Base-by-base conservation (phyloP, 2,329 filamentous ascomycete genomes). In the Trichoderma sp. region DNA sequence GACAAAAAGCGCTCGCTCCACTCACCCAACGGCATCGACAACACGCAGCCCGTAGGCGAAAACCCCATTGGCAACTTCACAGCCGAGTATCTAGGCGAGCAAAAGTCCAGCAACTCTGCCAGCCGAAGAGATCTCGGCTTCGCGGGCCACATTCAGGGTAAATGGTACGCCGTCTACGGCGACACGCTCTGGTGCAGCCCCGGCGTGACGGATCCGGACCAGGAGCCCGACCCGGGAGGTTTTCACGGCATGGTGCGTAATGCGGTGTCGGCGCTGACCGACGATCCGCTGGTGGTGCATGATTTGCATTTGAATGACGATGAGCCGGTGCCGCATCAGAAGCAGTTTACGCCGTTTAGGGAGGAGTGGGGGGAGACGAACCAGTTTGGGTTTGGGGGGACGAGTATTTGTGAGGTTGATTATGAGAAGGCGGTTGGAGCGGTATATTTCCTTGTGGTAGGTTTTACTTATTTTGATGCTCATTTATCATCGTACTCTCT, bases 221-320 rank as follows among this genome's bases (percentile, higher is more conserved):
- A 73, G 5, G 76, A 80, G 31, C 70, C 64, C 7, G 71, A 80
- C 33, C 70, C 62, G 55, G 71, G 75, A 0, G 78, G 79, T 0
- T 82, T 82, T 55, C 77, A 82, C 31, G 81, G 79, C 27, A 79
- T 81, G 77, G 81, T 82, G 1, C 75, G 81, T 8, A 77, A 82
- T 67, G 74, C 79, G 4, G 70, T 81, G 5, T 81, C 80, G 1
- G 73, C 73, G 1, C 69, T 77, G 67, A 81, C 78, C 0, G 73
- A 78, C 21, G 73, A 81, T 66, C 77, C 80, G 2, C 73, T 82
- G 2, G 69, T 77, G 0, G 78, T 81, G 1, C 72, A 78, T 6
- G 79, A 81, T 56, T 61, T 82, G 37, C 75, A 81, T 68, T 68
- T 82, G 0, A 80, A 80, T 19, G 60, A 72, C 0, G 78, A 81